A percentile compares a stretch with the other conserved stretches of the same genome.
phyloP scores from a whole-genome alignment of 495 filamentous ascomycete species.

The Aspergillus leporis region DNA sequence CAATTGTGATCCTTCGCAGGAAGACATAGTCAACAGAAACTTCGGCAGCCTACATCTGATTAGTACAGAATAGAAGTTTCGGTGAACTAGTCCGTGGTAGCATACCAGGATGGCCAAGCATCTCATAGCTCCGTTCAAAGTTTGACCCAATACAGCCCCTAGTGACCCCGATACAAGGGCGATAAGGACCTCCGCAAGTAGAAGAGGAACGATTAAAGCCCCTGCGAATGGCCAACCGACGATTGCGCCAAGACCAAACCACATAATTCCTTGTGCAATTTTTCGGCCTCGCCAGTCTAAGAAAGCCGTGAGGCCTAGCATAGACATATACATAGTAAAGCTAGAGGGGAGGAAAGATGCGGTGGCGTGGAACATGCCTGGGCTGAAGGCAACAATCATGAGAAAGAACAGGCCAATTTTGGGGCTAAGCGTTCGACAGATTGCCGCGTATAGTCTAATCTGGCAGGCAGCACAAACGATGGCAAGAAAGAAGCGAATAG shows the following conservation, averaged over 20 bases:
- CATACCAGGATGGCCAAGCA: constrained; percentile 71
- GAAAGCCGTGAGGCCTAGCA: constrained; percentile 84
- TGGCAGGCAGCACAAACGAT: constrained; percentile 77
- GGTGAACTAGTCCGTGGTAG: constrained; percentile 6
- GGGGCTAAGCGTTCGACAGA: constrained; percentile 72
- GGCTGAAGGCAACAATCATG: constrained; percentile 69
- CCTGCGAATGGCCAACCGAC: constrained; percentile 95
- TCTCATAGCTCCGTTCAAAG: constrained; percentile 66
- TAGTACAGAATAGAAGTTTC: constrained; percentile 20
- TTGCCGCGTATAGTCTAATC: constrained; percentile 72
- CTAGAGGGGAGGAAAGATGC: constrained; percentile 86
- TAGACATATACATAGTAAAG: constrained; percentile 94
- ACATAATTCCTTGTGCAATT: constrained; percentile 81
- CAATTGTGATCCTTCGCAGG: constrained; percentile 73
- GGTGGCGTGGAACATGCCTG: constrained; percentile 92
- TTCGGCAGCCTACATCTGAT: constrained; percentile 52
- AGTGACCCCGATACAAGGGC: constrained; percentile 58
- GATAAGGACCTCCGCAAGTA: constrained; percentile 73
- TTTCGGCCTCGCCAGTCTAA: constrained; percentile 78
- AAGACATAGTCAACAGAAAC: constrained; percentile 73
- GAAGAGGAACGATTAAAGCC: constrained; percentile 77
- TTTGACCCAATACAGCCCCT: constrained; percentile 53
- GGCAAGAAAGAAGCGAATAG: constrained; percentile 73
- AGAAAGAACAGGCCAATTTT: constrained; percentile 83
- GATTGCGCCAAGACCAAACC: constrained; percentile 87